Conservation (phyloP, 2,329 filamentous ascomycete species). For the Neonectria faginata region DNA sequence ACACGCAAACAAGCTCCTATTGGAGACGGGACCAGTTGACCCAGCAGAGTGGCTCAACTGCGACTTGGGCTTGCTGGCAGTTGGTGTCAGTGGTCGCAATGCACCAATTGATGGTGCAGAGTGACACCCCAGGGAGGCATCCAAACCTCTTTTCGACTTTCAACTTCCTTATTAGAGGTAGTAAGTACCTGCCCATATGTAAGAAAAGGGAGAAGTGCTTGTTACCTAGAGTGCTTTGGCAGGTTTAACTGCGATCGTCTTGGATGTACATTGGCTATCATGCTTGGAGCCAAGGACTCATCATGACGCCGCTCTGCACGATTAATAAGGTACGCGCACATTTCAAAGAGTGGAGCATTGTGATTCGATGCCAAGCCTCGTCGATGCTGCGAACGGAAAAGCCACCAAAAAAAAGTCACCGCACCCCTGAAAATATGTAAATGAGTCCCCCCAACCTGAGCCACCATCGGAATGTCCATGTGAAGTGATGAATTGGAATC, state of each 20-base stretch:
- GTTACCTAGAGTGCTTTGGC: neutral
- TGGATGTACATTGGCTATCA: neutral
- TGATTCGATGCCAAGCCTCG: conserved; percentile 13
- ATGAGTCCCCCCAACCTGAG: conserved; percentile 8
- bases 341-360: neutral
- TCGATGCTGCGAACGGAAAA: conserved; percentile 13
- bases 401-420: conserved; percentile 1
- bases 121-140: neutral
- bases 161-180: neutral
- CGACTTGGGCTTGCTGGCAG: conserved; percentile 25
- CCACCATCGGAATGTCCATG: conserved; percentile 22
- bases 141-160: neutral
- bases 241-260: neutral
- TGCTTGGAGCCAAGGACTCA: neutral
- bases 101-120: neutral
- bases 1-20: conserved; percentile 11
- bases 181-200: neutral
- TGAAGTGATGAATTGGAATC: conserved; percentile 2
- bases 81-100: neutral
- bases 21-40: neutral
- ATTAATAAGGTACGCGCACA: too few relatives aligned
- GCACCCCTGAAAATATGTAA: conserved; percentile 11
- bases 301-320: neutral
- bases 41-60: conserved; percentile 23
- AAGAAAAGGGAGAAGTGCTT: neutral